phyloP scores from a whole-genome alignment of 129 eudicot species.

The Smallanthus sonchifolius region DNA sequence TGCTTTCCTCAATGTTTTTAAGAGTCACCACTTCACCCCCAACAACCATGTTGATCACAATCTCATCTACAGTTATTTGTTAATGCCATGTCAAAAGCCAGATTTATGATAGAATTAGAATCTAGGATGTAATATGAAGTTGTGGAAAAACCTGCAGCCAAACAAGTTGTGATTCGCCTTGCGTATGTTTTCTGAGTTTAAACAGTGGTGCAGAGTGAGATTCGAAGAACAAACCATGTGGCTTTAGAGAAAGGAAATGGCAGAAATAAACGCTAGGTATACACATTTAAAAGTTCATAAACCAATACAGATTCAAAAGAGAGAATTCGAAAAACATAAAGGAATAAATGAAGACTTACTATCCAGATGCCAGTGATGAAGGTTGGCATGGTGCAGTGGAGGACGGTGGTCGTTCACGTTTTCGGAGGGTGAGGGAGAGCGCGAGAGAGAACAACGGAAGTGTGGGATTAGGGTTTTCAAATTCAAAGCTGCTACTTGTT shows the following conservation, averaged over 20 bases:
- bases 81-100: not conserved
- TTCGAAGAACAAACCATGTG: not conserved
- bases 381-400: no score
- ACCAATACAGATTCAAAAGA: no score
- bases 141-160: conserved; percentile 70
- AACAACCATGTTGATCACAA: conserved; percentile 93
- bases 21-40: conserved; percentile 96
- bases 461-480: no score
- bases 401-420: no score
- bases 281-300: no score
- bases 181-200: conserved; percentile 68
- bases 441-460: no score
- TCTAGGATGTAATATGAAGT: not conserved
- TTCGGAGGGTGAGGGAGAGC: no score
- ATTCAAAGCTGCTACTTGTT: no score
- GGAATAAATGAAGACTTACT: no score
- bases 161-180: conserved; percentile 86
- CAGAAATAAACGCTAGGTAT: not conserved
- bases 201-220: not conserved
- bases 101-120: not conserved
- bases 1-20: conserved; percentile 82
- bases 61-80: conserved; percentile 58
- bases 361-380: no score
- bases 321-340: no score
- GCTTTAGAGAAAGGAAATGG: not conserved